phyloP scores from a whole-genome alignment of 2,329 filamentous ascomycete genomes.

The Zalaria sp. region DNA sequence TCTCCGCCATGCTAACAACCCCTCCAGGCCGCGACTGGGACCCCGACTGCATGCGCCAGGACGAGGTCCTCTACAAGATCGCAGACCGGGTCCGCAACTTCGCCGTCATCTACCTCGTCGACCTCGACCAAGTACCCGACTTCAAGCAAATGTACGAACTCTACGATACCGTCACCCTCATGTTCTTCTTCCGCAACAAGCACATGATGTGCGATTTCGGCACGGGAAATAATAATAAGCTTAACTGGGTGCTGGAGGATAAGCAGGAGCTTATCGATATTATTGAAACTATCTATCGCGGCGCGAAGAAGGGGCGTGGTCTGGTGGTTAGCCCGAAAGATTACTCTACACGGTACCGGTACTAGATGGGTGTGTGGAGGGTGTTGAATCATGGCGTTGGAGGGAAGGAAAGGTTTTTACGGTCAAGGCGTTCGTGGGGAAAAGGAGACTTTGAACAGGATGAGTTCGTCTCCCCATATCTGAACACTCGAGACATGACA shows the following conservation, averaged over 20 bases:
- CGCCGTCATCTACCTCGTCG: conserved; percentile 83
- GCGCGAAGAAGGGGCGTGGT: conserved; percentile 96
- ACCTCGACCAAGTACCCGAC: conserved; percentile 79
- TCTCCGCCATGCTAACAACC: not conserved
- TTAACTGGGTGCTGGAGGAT: conserved; percentile 92
- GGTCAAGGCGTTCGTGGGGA: too few species aligned
- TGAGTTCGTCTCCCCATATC: not conserved
- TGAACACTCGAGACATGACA: not conserved
- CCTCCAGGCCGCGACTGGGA: conserved; percentile 62
- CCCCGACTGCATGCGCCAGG: conserved; percentile 67
- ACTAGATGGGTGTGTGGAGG: conserved; percentile 26
- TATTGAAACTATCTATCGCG: conserved; percentile 91
- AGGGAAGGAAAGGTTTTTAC: too few species aligned
- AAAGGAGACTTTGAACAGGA: not conserved
- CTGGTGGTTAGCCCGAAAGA: conserved; percentile 92
- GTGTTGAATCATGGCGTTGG: too few species aligned
- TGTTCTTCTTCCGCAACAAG: conserved; percentile 98
- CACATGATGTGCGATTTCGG: conserved; percentile 98
- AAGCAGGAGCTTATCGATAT: conserved; percentile 99
- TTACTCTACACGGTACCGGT: conserved; percentile 57
- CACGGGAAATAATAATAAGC: conserved; percentile 96
- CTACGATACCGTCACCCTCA: conserved; percentile 81
- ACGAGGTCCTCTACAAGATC: conserved; percentile 90
- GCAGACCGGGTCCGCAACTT: conserved; percentile 91
- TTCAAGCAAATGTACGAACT: conserved; percentile 88